Evolutionary conservation across 768 basidiomycete genomes (phyloP).

Genomic region (Lentinus tigrinus): DNA sequence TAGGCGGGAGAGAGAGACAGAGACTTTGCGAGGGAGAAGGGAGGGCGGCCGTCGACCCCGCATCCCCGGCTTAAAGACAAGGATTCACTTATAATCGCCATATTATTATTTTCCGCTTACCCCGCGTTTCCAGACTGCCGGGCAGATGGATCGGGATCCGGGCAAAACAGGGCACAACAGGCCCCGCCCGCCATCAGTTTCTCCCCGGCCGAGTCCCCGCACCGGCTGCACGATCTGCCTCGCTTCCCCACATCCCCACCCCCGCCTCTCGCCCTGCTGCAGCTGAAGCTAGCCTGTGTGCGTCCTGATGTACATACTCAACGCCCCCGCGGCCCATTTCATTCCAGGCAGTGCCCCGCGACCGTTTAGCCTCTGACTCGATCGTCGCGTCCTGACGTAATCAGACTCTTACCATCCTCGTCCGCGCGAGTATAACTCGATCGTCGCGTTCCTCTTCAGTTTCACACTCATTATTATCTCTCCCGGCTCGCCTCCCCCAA

Average conservation of each 20-base stretch:
- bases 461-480: too few species aligned
- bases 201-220: constrained; percentile 17
- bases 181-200: constrained; percentile 10
- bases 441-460: constrained; percentile 7
- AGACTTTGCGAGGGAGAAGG: not conserved
- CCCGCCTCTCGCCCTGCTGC: not conserved
- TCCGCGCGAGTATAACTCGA: constrained; percentile 1
- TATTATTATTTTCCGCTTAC: constrained; percentile 16
- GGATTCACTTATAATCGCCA: constrained; percentile 14
- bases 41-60: constrained; percentile 18
- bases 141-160: constrained; percentile 2
- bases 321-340: constrained; percentile 2
- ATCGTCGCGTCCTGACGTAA: constrained; percentile 9
- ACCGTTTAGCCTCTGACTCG: constrained; percentile 9
- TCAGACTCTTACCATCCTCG: constrained; percentile 5
- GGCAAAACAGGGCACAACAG: constrained; percentile 8
- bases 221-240: constrained; percentile 12
- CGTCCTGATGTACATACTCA: constrained; percentile 3
- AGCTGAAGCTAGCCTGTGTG: not conserved
- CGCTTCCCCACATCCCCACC: constrained; percentile 10
- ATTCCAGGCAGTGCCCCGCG: not conserved
- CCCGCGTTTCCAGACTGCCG: constrained; percentile 9
- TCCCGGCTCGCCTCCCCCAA: too few species aligned
- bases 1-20: too few species aligned
- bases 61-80: constrained; percentile 17